These are phyloP conservation scores for Xylariaceae sp. DNA, from an alignment of 2,329 filamentous ascomycete species.

Conservation along the genomic window DNA sequence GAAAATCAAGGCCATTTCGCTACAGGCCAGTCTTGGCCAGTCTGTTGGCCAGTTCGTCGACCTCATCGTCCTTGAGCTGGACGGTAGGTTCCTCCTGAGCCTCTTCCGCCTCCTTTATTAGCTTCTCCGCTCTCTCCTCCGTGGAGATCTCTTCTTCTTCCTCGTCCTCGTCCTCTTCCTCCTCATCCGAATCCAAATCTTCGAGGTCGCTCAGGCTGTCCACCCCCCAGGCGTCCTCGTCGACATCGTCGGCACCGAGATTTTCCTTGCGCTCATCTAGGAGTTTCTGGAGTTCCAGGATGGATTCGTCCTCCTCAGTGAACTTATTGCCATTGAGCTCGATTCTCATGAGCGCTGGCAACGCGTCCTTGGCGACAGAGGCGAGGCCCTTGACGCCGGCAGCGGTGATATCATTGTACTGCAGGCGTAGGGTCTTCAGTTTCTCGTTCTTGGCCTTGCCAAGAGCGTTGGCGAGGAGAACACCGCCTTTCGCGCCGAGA, in stretches of 20 bases:
- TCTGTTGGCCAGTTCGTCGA: slow-evolving; percentile 71
- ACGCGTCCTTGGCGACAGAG: slow-evolving; percentile 55
- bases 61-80: slow-evolving; percentile 64
- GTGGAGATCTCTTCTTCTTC: slow-evolving; percentile 58
- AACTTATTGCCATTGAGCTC: slow-evolving; percentile 98
- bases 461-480: slow-evolving; percentile 66
- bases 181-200: slow-evolving; percentile 62
- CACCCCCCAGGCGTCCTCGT: slow-evolving; percentile 77
- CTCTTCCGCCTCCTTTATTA: slow-evolving; percentile 60
- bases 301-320: slow-evolving; percentile 68
- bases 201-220: slow-evolving; percentile 84
- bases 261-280: slow-evolving; percentile 74
- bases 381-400: slow-evolving; percentile 66
- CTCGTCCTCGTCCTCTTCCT: slow-evolving; percentile 60
- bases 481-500: slow-evolving; percentile 67
- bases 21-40: slow-evolving; percentile 63
- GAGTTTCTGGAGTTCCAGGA: slow-evolving; percentile 61
- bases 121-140: slow-evolving; percentile 61
- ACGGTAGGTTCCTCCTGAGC: slow-evolving; percentile 68
- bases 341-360: slow-evolving; percentile 74
- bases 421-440: slow-evolving; percentile 72
- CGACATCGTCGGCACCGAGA: slow-evolving; percentile 53
- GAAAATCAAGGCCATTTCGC: slow-evolving; percentile 4
- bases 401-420: slow-evolving; percentile 90
- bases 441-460: slow-evolving; percentile 68